A percentile compares a stretch with the other conserved stretches of the same genome.
Evolutionary conservation across 2,329 filamentous ascomycete genomes (phyloP).

Genomic region (Penicillium vulpinum): DNA sequence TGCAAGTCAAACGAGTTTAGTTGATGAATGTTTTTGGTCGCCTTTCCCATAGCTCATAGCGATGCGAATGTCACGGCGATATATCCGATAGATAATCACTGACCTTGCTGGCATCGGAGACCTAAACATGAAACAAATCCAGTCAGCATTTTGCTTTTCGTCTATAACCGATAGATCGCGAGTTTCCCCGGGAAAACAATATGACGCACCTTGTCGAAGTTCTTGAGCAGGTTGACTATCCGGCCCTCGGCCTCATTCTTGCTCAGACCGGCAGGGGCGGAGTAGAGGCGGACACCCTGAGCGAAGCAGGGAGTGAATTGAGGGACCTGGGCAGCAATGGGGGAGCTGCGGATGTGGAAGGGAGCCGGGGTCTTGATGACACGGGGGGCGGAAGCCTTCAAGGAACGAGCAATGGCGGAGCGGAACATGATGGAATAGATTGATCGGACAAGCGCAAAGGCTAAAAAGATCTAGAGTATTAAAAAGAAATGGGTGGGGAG

Average conservation of each 20-base stretch:
- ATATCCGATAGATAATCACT: slow-evolving; percentile 21
- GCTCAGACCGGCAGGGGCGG: slow-evolving; percentile 73
- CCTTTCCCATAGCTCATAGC: slow-evolving; percentile 1
- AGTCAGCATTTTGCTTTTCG: slow-evolving; percentile 6
- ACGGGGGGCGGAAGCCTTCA: slow-evolving; percentile 57
- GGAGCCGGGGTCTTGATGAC: slow-evolving; percentile 58
- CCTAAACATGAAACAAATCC: slow-evolving; percentile 22
- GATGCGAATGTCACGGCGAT: slow-evolving; percentile 1
- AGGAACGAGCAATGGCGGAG: slow-evolving; percentile 77
- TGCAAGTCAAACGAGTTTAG: slow-evolving; percentile 45
- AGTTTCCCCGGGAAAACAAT: slow-evolving; percentile 11
- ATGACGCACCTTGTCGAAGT: slow-evolving; percentile 86
- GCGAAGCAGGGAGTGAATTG: slow-evolving; percentile 62
- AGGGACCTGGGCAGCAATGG: slow-evolving; percentile 56
- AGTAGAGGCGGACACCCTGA: slow-evolving; percentile 79
- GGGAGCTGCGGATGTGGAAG: slow-evolving; percentile 59
- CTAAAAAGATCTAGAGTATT: slow-evolving; percentile 16
- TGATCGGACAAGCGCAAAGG: slow-evolving; percentile 19
- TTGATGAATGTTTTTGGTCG: slow-evolving; percentile 13
- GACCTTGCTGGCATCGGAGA: slow-evolving; percentile 44
- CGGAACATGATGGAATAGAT: slow-evolving; percentile 73
- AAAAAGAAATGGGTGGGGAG: slow-evolving; percentile 16
- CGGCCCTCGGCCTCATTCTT: slow-evolving; percentile 86
- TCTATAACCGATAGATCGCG: background rate
- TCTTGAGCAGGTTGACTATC: slow-evolving; percentile 88